Base-by-base conservation (phyloP, 257 asterid species). In the Eustoma russellianum region DNA sequence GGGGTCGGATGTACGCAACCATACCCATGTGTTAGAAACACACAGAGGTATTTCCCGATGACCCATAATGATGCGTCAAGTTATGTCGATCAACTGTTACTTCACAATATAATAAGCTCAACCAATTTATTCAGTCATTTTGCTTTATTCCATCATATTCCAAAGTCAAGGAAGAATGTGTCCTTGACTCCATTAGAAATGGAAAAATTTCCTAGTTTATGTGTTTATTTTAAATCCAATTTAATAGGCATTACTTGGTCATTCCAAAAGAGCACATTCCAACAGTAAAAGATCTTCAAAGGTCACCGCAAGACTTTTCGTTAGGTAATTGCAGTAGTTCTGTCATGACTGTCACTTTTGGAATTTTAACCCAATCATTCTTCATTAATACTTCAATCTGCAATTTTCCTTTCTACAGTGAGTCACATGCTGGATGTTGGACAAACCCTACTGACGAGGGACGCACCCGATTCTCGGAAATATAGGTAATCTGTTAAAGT, bases 391-490 rank as follows among this genome's bases (percentile, higher is more conserved):
- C 60, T 17, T 35, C 72, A 52, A 53, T n/a, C 47, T 59, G 60
- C 24, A 19, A 61, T 33, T 51, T 33, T 63, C 43, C 11, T 64
- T 56, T 48, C 52, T 66, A 55, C 70, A 81, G 98, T 77, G 46
- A 74, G 74, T 50, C 93, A 91, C 79, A 91, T 91, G 97, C 60
- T 91, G 62, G 74, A 68, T 19, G 90, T 88, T 57, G 98, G 98
- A 7, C 77, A 75, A 48, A 67, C 60, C 63, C 74, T 87, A 16
- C 44, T 91, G 51, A 72, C 56, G 11, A 77, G 76, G 70, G 95
- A 91, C 63, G 98, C 90, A 12, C 95, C 97, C 51, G 61, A 67
- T 46, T 80, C 86, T 44, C 60, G 73, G 66, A 62, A 69, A 12
- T 74, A 81, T 74, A 78, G 93, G 93, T 83, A 78, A 47, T 67